Evolutionary conservation across 1,139 yeast species (phyloP), one percentile per base, ranked within the genome.

Genomic region (Sugiyamaella japonica): DNA sequence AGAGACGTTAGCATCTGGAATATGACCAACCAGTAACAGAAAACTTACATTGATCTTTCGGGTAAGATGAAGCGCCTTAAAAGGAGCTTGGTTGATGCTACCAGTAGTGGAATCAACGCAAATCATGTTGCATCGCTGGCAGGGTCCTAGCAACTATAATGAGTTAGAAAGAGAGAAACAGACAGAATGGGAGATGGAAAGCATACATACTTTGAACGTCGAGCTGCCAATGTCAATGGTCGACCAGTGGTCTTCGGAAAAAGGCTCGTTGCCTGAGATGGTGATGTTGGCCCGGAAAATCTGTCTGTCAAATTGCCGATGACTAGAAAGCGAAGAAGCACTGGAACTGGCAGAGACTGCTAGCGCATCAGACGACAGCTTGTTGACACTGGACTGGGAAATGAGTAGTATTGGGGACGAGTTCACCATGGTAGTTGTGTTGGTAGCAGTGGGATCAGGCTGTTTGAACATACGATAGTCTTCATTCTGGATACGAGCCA

Each of bases 71-170:
- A 70, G 58, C 17, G 70, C 67, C 36, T 59, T 58, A 43, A 67
- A 69, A 0, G 73, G 72, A 16, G 54, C 57, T 28, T 65, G 78
- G 75, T 69, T 80, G 73, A 58, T 52, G 13, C 48, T 46, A 6
- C 78, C 79, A 12, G 67, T 63, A n/a, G 59, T 61, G 8, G 63
- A 61, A 25, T 73, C 70, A 12, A 74, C 70, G 1, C 76, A 70
- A 13, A 75, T 69, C 78, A 75, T 74, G 50, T 72, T 73, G 58
- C 79, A 75, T 37, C 79, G 61, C 16, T 72, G 68, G 56, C 79
- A 75, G n/a, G 60, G 63, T 0, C 70, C 71, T 2, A 65, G 55
- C 12, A 57, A 43, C 58, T 57, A 49, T 16, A 12, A 13, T 4
- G 39, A 36, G 39, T 36, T 36, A 36, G 39, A 36, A n/a, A 13